Percentiles rank a stretch among this genome's conserved stretches.
phyloP scores from a whole-genome alignment of 2,329 filamentous ascomycete genomes.

The Cladorrhinum sp. region DNA sequence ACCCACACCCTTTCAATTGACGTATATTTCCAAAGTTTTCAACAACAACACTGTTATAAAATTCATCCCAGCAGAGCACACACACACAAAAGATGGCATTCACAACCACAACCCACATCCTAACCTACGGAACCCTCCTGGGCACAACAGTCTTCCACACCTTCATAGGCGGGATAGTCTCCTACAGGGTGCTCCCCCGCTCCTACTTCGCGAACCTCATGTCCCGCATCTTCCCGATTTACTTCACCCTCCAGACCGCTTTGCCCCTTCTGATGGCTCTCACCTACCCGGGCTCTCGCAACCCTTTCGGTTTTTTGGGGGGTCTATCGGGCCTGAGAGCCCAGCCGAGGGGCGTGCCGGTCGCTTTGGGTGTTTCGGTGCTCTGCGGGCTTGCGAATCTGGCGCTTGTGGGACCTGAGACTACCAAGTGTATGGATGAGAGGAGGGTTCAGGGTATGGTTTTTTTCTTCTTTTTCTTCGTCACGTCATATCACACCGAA shows the following conservation, averaged over 20 bases:
- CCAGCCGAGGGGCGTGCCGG: conserved; percentile 62
- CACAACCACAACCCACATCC: neutral
- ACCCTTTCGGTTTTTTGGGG: conserved; percentile 45
- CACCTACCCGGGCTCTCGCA: conserved; percentile 68
- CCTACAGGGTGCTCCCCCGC: conserved; percentile 73
- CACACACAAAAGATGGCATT: neutral
- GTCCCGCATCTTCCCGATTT: conserved; percentile 77
- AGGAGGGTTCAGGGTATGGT: conserved; percentile 73
- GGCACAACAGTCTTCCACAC: conserved; percentile 87
- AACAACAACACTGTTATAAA: no score
- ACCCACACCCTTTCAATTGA: no score
- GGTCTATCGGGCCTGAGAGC: conserved; percentile 57
- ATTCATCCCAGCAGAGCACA: neutral
- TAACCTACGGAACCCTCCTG: conserved; percentile 73
- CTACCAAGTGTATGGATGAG: conserved; percentile 69
- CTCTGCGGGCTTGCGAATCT: conserved; percentile 70
- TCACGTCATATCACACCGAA: no score
- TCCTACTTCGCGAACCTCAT: conserved; percentile 81
- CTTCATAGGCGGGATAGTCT: conserved; percentile 71
- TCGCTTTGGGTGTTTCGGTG: conserved; percentile 68
- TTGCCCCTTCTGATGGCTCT: conserved; percentile 70
- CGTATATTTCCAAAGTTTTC: no score
- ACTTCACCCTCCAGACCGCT: conserved; percentile 79
- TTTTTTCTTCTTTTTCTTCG: neutral
- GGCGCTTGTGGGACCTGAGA: conserved; percentile 68